Conservation (phyloP, 2,329 filamentous ascomycete species). For the Teratosphaeria gauchensis region DNA sequence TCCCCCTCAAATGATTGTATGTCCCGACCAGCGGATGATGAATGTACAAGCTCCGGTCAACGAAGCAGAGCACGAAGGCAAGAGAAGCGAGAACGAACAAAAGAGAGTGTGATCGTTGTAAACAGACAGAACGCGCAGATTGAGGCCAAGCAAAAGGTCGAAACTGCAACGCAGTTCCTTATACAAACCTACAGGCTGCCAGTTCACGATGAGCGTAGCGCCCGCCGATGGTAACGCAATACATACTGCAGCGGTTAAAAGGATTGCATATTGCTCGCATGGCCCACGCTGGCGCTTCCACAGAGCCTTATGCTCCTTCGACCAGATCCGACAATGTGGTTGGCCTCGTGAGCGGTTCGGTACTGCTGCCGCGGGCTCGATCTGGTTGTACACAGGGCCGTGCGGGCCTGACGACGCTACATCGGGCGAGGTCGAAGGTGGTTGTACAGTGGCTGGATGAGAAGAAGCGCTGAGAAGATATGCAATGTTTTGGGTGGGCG, state of each 20-base stretch:
- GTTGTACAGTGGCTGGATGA: constrained; percentile 2
- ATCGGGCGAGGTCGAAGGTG: neutral
- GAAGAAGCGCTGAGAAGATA: constrained; percentile 3
- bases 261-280: constrained; percentile 13
- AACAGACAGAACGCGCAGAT: neutral
- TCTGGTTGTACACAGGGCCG: neutral
- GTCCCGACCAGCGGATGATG: constrained; percentile 9
- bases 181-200: constrained; percentile 13
- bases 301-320: constrained; percentile 16
- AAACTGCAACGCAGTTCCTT: constrained; percentile 15
- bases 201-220: constrained; percentile 8
- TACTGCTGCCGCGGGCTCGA: neutral
- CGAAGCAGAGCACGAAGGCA: constrained; percentile 17
- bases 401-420: neutral
- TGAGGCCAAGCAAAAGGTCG: constrained; percentile 9
- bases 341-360: neutral
- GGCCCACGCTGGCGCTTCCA: constrained; percentile 23
- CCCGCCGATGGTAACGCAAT: constrained; percentile 11
- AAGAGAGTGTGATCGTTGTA: constrained; percentile 3
- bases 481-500: constrained; percentile 3
- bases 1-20: neutral
- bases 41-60: constrained; percentile 11
- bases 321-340: neutral
- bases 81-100: constrained; percentile 14
- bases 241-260: constrained; percentile 18